Conservation (phyloP, 2,329 filamentous ascomycete species). For the Rachicladosporium sp. region DNA sequence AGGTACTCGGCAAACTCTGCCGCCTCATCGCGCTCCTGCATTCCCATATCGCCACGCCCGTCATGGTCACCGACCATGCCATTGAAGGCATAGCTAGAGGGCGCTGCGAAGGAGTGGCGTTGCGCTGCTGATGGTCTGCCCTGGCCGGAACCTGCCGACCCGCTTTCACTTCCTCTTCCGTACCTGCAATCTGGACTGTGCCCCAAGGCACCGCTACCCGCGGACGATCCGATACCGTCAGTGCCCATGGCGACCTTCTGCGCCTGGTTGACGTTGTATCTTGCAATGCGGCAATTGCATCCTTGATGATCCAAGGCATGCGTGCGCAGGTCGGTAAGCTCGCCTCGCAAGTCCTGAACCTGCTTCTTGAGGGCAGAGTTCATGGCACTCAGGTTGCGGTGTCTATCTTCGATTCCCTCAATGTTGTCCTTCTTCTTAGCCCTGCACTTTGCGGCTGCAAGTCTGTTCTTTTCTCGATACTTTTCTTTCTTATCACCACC, state of each 20-base stretch:
- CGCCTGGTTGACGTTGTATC: slow-evolving; percentile 22
- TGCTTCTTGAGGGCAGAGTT: slow-evolving; percentile 21
- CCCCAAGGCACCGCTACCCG: slow-evolving; percentile 7
- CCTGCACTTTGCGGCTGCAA: slow-evolving; percentile 62
- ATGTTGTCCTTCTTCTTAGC: slow-evolving; percentile 54
- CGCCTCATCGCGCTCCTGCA: slow-evolving; percentile 1
- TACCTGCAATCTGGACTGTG: neutral
- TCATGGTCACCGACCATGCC: slow-evolving; percentile 3
- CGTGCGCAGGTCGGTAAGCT: slow-evolving; percentile 21
- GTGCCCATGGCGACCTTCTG: slow-evolving; percentile 12
- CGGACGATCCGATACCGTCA: slow-evolving; percentile 10
- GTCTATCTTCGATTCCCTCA: slow-evolving; percentile 35
- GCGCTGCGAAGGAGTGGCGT: slow-evolving; percentile 3
- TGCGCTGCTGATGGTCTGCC: slow-evolving; percentile 1
- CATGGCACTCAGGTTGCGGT: slow-evolving; percentile 25
- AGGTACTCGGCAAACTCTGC: slow-evolving; percentile 4
- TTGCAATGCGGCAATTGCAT: slow-evolving; percentile 22
- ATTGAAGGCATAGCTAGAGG: slow-evolving; percentile 6
- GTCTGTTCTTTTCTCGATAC: slow-evolving; percentile 57
- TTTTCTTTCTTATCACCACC: slow-evolving; percentile 39
- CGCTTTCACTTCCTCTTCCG: slow-evolving; percentile 6
- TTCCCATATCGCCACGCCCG: slow-evolving; percentile 3
- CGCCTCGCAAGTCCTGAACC: slow-evolving; percentile 20
- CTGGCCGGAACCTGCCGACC: slow-evolving; percentile 1
- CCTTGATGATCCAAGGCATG: slow-evolving; percentile 21